Conservation (phyloP, 495 filamentous ascomycete genomes). For the Penicillium tannophilum region DNA sequence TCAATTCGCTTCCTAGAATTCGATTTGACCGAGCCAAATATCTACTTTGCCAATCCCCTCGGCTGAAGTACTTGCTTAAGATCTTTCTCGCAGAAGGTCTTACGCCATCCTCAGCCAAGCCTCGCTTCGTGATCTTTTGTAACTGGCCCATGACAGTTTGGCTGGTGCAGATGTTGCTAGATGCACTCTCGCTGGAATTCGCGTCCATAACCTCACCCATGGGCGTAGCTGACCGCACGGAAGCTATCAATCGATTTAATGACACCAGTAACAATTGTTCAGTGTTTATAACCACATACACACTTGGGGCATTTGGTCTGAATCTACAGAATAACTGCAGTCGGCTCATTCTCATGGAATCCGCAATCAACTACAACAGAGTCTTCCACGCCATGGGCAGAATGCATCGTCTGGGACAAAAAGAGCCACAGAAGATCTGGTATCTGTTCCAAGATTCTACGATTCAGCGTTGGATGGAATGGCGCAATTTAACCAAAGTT, state of each 20-base stretch:
- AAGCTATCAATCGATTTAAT: background rate
- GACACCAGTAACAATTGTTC: background rate
- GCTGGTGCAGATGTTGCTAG: conserved; percentile 11
- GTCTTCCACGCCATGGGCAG: conserved; percentile 11
- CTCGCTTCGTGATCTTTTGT: conserved; percentile 6
- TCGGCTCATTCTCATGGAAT: background rate
- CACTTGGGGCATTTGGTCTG: background rate
- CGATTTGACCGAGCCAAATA: background rate
- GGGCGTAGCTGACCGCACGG: background rate
- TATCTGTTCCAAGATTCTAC: conserved; percentile 18
- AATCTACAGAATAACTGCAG: background rate
- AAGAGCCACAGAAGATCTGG: conserved; percentile 12
- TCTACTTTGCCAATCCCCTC: background rate
- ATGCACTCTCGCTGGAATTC: conserved; percentile 1
- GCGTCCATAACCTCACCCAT: background rate
- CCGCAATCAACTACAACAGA: background rate
- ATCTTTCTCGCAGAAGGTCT: background rate
- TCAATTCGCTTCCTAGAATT: background rate
- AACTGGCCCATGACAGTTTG: conserved; percentile 8
- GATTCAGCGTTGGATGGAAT: conserved; percentile 15
- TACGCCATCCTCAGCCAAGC: background rate
- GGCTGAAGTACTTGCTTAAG: background rate
- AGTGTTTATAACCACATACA: background rate
- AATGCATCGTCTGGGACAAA: conserved; percentile 15
- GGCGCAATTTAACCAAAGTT: conserved; percentile 3